phyloP scores from a whole-genome alignment of 1,139 yeast species.

The Taiozyma sp. region DNA sequence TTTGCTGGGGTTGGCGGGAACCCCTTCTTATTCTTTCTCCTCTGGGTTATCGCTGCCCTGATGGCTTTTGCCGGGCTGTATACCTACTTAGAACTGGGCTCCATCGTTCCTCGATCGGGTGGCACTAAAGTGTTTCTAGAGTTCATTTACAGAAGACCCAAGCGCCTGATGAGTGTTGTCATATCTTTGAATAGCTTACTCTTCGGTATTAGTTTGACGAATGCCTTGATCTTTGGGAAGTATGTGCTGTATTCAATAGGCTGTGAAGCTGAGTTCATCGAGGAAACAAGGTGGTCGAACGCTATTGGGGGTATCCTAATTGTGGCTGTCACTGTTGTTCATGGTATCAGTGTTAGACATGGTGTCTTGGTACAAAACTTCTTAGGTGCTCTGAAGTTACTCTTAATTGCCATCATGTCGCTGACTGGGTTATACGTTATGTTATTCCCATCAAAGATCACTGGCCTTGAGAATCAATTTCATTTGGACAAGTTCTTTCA shows the following conservation, averaged over 20 bases:
- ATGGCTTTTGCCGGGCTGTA: conserved; percentile 64
- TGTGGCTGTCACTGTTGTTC: conserved; percentile 40
- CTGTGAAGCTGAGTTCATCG: conserved; percentile 33
- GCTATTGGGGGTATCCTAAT: conserved; percentile 42
- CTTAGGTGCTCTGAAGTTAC: conserved; percentile 50
- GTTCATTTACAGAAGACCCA: conserved; percentile 56
- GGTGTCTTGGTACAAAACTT: conserved; percentile 54
- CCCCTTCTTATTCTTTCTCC: conserved; percentile 48
- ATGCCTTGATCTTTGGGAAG: conserved; percentile 69
- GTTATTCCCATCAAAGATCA: conserved; percentile 36
- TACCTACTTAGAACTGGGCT: conserved; percentile 64
- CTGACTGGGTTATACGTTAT: conserved; percentile 47
- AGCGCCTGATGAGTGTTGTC: conserved; percentile 53
- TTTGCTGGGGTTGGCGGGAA: conserved; percentile 67
- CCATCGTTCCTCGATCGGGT: conserved; percentile 67
- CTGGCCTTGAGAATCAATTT: conserved; percentile 38
- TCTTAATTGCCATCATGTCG: conserved; percentile 43
- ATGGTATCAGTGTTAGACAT: conserved; percentile 48
- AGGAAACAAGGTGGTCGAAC: conserved; percentile 29
- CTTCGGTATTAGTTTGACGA: conserved; percentile 63
- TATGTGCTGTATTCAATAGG: conserved; percentile 52
- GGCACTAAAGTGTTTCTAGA: conserved; percentile 72
- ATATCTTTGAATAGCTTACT: conserved; percentile 52
- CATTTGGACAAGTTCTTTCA: conserved; percentile 31
- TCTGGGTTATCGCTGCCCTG: conserved; percentile 59